Evolutionary conservation across 768 basidiomycete genomes (phyloP).

Genomic region (Leucocoprinus leucothites): DNA sequence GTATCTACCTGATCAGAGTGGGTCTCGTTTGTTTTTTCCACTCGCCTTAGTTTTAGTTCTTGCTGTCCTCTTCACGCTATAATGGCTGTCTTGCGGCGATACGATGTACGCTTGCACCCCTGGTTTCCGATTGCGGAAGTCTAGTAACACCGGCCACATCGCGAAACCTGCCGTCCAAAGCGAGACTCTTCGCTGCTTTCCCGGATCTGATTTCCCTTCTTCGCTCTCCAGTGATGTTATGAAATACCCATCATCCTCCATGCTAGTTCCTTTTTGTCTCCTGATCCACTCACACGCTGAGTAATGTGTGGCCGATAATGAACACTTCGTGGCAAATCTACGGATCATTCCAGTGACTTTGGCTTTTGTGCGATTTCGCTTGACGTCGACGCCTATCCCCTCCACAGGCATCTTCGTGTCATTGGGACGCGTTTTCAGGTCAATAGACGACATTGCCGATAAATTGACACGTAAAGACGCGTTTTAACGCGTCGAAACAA

Average conservation of each 20-base stretch:
- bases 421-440: conserved; percentile 15
- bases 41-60: not conserved
- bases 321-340: conserved; percentile 26
- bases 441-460: conserved; percentile 2
- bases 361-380: conserved; percentile 22
- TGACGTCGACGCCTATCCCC: conserved; percentile 16
- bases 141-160: not conserved
- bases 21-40: not conserved
- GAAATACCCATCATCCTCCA: not conserved
- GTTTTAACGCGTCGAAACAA: conserved; percentile 42
- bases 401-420: conserved; percentile 14
- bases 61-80: not conserved
- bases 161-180: not conserved
- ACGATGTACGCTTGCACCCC: not conserved
- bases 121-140: conserved; percentile 12
- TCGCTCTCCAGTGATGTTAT: conserved; percentile 4
- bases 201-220: conserved; percentile 3
- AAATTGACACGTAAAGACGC: conserved; percentile 36
- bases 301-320: not conserved
- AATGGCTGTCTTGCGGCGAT: not conserved
- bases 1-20: not conserved
- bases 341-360: conserved; percentile 31
- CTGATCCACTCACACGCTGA: not conserved
- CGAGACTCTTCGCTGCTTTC: not conserved
- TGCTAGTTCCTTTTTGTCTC: not conserved